Evolutionary conservation across 2,329 filamentous ascomycete genomes (phyloP), one percentile per base, ranked within the genome.

Genomic region (Ramularia endophylla): DNA sequence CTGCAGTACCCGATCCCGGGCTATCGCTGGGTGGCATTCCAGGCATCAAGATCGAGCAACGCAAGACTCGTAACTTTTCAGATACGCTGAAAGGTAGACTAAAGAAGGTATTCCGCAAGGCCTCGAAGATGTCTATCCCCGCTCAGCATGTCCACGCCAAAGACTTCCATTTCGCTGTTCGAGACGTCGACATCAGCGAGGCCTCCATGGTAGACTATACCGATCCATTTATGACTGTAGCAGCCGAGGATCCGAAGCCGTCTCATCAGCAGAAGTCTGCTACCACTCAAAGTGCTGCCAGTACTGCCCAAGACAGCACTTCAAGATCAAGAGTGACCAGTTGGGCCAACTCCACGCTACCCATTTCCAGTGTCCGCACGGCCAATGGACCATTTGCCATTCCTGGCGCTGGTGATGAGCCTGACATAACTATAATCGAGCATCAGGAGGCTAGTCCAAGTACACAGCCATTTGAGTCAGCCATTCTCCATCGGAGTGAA

Each of bases 311-410:
- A 37, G 55, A 53, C 1, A 66, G 62, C 11, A 73, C 76, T 28
- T 73, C 78, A 15, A 75, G 68, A 49, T 83, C 80, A n/a, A 67
- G 82, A 16, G 77, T 85, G 37, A 85, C 82, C 2, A 87, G 83
- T 59, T 87, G 83, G 83, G 75, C 75, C 4, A 77, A 79, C 46
- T 84, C 82, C 0, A 77, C 75, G 1, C 69, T 71, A 2, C 73
- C 73, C 42, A 72, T 75, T 2, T 62, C 71, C 5, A 77, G 59
- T 44, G 71, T 66, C 44, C 68, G 45, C 64, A 73, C 68, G 16
- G 44, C 44, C 17, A 43, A 43, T 16, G 44, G 47, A 3, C 41
- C 47, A 7, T 43, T 41, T 15, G 29, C 38, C 15, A 17, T 27
- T 9, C 6, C 22, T 27, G 19, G 32, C 33, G 36, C 33, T 15